Base-by-base conservation (phyloP, 208 protist species). In the Leishmania turanica region DNA sequence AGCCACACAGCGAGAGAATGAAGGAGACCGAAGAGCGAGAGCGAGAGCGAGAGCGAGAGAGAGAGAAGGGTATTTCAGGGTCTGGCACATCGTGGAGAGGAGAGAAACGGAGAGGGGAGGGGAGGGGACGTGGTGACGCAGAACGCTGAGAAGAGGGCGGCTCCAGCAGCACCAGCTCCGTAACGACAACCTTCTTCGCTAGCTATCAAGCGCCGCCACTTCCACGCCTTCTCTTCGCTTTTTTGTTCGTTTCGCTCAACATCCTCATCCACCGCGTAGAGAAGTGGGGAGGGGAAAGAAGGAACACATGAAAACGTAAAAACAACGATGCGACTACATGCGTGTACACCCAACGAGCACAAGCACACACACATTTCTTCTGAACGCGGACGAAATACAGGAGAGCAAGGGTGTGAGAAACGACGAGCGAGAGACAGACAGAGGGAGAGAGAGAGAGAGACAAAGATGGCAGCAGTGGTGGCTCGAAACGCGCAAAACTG, bases 401-500 rank as follows among this genome's bases (percentile, higher is more conserved):
- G 7, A 76, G 34, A 64, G 72, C 34, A 34, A 31, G 72, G 34
- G 31, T 5, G 31, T 37, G 31, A 11, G 53, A 27, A 37, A 34
- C 27, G 8, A 8, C 21, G 34, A 40, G 51, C 19, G 8, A 40
- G 51, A 17, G 72, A 31, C 21, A 2, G 45, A 53, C 40, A 15
- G 40, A 49, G 31, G 7, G 19, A n/a, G 21, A 34, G 11, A 70
- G 31, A 2, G 37, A 21, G 64, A 37, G 24, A 47, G 40, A 34
- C 13, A 45, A 71, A 71, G 3, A 42, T 45, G 69, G 47, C 21
- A 31, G 21, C 27, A 31, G 45, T 37, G 45, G 42, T 73, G 69
- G 24, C 37, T 17, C 51, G 62, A 74, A 37, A 49, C 37, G 80
- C 9, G 79, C 60, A 80, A 69, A 82, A 70, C 76, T 69, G 51